Percentiles rank a stretch among this genome's conserved stretches.
Conservation (phyloP, 495 filamentous ascomycete species). For the Aspergillus homomorphus region DNA sequence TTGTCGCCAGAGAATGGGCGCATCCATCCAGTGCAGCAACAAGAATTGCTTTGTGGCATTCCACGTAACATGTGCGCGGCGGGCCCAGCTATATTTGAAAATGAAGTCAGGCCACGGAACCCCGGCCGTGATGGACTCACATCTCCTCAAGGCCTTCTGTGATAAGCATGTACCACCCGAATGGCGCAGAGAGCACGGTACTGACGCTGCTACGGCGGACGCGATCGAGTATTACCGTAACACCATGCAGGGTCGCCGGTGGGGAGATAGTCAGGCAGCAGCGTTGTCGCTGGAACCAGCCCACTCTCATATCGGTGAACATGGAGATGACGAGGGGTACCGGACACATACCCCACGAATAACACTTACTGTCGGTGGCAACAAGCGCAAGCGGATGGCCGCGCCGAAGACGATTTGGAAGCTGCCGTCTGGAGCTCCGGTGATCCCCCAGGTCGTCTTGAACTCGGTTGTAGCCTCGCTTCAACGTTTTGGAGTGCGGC, state of each 20-base stretch:
- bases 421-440: constrained; percentile 88
- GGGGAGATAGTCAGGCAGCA: constrained; percentile 86
- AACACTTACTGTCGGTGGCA: constrained; percentile 64
- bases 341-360: constrained; percentile 43
- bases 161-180: constrained; percentile 93
- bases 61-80: constrained; percentile 92
- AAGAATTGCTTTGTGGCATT: constrained; percentile 97
- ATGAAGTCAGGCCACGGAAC: constrained; percentile 90
- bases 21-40: constrained; percentile 97
- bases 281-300: constrained; percentile 74
- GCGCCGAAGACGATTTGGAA: constrained; percentile 79
- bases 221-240: constrained; percentile 80
- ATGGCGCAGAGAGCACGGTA: constrained; percentile 82
- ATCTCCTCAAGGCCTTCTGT: constrained; percentile 88
- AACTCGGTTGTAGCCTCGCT: constrained; percentile 77
- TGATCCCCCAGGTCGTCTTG: constrained; percentile 83
- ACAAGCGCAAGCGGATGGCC: constrained; percentile 68
- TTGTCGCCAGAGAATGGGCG: constrained; percentile 94
- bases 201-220: constrained; percentile 60
- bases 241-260: constrained; percentile 79
- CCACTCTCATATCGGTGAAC: constrained; percentile 49
- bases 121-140: constrained; percentile 80
- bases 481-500: constrained; percentile 73
- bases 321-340: constrained; percentile 32
- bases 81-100: constrained; percentile 84